Evolutionary conservation across 768 basidiomycete species (phyloP).

Genomic region (Trametes cinnabarina): DNA sequence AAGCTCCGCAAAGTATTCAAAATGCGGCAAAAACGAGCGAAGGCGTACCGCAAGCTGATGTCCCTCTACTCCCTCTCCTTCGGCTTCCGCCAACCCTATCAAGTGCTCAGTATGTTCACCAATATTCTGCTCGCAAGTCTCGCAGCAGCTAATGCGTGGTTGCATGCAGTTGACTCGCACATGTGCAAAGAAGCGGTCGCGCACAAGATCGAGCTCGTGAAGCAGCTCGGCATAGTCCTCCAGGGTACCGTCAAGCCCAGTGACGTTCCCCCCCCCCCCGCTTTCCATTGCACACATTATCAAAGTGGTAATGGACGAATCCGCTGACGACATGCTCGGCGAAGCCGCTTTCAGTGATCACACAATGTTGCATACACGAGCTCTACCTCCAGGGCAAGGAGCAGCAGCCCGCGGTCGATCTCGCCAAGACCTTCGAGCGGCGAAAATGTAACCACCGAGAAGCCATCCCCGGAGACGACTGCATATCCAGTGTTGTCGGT

Average conservation of each 20-base stretch:
- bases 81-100: constrained; percentile 91
- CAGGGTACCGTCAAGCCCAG: constrained; percentile 91
- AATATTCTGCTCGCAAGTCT: not conserved
- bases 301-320: not conserved
- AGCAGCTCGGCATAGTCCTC: constrained; percentile 72
- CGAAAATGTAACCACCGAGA: constrained; percentile 94
- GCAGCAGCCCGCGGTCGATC: constrained; percentile 74
- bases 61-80: constrained; percentile 81
- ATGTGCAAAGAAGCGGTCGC: constrained; percentile 71
- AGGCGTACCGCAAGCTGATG: constrained; percentile 94
- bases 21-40: constrained; percentile 96
- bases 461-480: constrained; percentile 81
- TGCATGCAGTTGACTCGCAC: constrained; percentile 70
- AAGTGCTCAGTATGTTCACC: constrained; percentile 67
- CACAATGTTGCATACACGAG: constrained; percentile 94
- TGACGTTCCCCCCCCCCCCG: constrained; percentile 42
- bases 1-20: constrained; percentile 1
- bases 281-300: not conserved
- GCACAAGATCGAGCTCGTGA: constrained; percentile 71
- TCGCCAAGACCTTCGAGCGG: constrained; percentile 92
- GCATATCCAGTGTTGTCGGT: constrained; percentile 82
- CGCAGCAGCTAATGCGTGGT: not conserved
- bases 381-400: constrained; percentile 80
- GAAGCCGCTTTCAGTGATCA: constrained; percentile 82
- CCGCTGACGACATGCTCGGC: constrained; percentile 30